phyloP scores from a whole-genome alignment of 2,329 filamentous ascomycete genomes.

The Xylogone sp. region DNA sequence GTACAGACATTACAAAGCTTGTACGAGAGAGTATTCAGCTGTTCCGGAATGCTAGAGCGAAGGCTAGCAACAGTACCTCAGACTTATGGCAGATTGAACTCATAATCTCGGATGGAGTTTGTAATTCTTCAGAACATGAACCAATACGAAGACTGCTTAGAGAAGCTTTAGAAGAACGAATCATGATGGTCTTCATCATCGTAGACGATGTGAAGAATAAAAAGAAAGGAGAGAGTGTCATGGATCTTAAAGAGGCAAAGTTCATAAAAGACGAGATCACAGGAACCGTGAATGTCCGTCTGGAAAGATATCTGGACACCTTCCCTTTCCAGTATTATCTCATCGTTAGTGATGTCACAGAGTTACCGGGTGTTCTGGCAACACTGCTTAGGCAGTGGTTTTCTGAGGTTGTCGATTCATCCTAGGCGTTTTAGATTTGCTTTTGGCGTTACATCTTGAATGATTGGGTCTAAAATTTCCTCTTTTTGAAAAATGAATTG shows the following conservation, averaged over 20 bases:
- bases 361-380: conserved; percentile 84
- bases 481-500: not conserved
- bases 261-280: conserved; percentile 63
- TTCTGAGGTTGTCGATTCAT: conserved; percentile 52
- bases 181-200: conserved; percentile 98
- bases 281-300: conserved; percentile 65
- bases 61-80: conserved; percentile 42
- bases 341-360: conserved; percentile 86
- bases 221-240: conserved; percentile 62
- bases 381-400: conserved; percentile 95
- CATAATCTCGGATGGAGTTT: conserved; percentile 90
- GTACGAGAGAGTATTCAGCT: conserved; percentile 74
- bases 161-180: conserved; percentile 85
- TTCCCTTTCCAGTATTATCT: conserved; percentile 98
- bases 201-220: conserved; percentile 64
- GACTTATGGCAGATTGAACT: conserved; percentile 96
- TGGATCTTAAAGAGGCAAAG: conserved; percentile 83
- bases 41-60: conserved; percentile 70
- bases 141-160: conserved; percentile 77
- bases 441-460: not conserved
- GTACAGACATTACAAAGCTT: conserved; percentile 80
- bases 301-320: conserved; percentile 87
- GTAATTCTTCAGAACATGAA: conserved; percentile 76
- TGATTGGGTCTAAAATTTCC: not conserved
- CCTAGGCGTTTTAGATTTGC: not conserved